Evolutionary conservation across 1,284 basidiomycete genomes (phyloP), one percentile per base, ranked within the genome.

Genomic region (Puccinia coronata): DNA sequence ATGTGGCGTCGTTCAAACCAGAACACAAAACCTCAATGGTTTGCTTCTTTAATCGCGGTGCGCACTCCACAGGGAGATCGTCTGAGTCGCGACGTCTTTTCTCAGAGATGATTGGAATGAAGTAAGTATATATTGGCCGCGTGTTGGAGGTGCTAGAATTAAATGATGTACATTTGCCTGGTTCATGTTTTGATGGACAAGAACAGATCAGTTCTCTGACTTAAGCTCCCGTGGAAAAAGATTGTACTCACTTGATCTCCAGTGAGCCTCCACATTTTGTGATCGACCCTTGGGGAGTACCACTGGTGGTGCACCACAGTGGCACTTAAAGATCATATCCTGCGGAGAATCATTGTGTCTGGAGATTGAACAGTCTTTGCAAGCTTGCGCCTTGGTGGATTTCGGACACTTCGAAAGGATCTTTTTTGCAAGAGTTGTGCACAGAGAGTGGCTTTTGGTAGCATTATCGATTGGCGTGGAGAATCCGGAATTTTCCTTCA

Each of bases 271-370:
- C 59, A 61, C 55, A 74, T 41, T 61, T 59, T 74, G 55, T 41
- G 59, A 41, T 28, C 34, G 51, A 2, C 72, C 72, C 47, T 74
- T 55, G 25, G 55, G 55, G 8, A 74, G 28, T 16, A 43, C 16
- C 36, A 74, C 59, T 20, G 53, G 53, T 63, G 59, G 34, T 53
- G 47, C 49, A n/a, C 70, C 70, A 72, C 70, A 72, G 49, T 72
- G 70, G 55, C 70, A 72, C n/a, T 18, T 72, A 49, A 72, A 55
- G 2, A 55, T 53, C 25, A 23, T 72, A 39, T 57, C 49, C 4
- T 31, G 59, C 0, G 59, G 31, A 23, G 1, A 28, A 63, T 31
- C 34, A 36, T 63, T 18, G 4, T 34, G 28, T 39, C 39, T 25
- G 20, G 34, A 63, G 59, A 63, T 63, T 3, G 20, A 63, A 20